These are phyloP conservation scores for Musa schizocarpa DNA, from an alignment of 176 grass and related monocot species.

Conservation along the genomic window DNA sequence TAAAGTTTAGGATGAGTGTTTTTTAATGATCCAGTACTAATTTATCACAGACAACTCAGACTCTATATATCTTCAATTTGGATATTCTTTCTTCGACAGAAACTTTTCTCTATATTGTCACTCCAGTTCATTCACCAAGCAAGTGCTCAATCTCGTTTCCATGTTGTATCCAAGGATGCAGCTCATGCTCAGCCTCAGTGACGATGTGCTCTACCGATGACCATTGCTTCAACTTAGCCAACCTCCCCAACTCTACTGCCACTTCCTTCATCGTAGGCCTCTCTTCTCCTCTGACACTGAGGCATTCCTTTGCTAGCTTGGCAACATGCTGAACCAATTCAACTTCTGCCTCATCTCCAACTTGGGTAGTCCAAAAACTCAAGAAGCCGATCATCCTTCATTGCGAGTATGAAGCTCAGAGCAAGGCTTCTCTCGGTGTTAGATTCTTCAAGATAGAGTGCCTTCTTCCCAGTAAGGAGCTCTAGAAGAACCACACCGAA, in stretches of 20 bases:
- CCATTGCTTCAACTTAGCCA: neutral
- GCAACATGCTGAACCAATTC: neutral
- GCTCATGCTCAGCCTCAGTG: neutral
- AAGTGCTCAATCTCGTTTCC: neutral
- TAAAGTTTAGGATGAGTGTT: no score
- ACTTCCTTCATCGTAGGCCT: constrained; percentile 4
- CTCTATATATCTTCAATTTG: neutral
- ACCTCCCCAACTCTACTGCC: neutral
- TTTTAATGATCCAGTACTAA: no score
- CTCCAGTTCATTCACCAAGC: neutral
- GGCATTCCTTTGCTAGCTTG: neutral
- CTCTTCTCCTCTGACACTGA: constrained; percentile 5
- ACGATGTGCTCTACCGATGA: neutral
- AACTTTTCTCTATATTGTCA: neutral
- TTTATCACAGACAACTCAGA: no score
- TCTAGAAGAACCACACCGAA: constrained; percentile 10
- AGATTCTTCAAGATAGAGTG: constrained; percentile 1
- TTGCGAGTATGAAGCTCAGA: neutral
- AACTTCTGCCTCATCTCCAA: neutral
- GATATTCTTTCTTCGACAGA: neutral
- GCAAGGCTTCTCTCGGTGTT: neutral
- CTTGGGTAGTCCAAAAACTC: neutral
- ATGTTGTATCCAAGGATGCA: neutral
- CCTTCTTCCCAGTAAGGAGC: neutral
- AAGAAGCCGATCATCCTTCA: neutral